Conservation (phyloP, 345 rosid genomes). For the Corchorus olitorius region DNA sequence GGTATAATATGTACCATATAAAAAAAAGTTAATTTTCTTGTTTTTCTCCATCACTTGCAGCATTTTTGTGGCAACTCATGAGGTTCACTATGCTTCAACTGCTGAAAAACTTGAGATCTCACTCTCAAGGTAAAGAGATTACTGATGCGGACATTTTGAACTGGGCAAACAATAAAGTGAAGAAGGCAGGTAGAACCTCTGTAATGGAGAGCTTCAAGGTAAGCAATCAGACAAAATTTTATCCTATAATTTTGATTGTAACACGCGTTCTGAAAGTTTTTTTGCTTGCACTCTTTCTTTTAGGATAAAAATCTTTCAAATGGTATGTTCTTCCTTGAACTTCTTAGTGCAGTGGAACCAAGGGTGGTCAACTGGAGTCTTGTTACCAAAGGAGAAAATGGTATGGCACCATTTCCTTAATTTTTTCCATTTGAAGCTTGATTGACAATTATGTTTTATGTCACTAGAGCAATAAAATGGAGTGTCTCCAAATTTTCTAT, state of each 20-base stretch:
- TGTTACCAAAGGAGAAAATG: constrained; percentile 80
- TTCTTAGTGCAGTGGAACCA: constrained; percentile 86
- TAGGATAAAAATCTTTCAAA: constrained; percentile 79
- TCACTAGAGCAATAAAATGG: background rate
- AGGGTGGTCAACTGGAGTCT: constrained; percentile 95
- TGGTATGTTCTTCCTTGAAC: constrained; percentile 91
- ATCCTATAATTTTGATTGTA: background rate
- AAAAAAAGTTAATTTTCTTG: constrained; percentile 1
- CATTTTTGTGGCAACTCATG: constrained; percentile 95
- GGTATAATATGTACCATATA: no score
- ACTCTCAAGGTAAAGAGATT: constrained; percentile 91
- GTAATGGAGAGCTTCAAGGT: constrained; percentile 96
- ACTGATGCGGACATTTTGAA: constrained; percentile 80
- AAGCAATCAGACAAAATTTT: constrained; percentile 21
- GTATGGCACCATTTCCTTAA: constrained; percentile 34
- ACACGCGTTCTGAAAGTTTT: constrained; percentile 11
- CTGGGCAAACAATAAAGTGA: constrained; percentile 93
- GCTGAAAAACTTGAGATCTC: constrained; percentile 82
- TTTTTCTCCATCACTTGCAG: constrained; percentile 41
- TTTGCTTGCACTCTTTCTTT: constrained; percentile 16
- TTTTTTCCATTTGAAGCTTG: background rate
- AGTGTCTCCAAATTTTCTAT: background rate
- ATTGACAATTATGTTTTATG: background rate
- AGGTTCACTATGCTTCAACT: constrained; percentile 97
- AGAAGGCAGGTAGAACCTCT: constrained; percentile 65